phyloP scores from a whole-genome alignment of 1,139 yeast genomes.

The Diutina ranongensis region DNA sequence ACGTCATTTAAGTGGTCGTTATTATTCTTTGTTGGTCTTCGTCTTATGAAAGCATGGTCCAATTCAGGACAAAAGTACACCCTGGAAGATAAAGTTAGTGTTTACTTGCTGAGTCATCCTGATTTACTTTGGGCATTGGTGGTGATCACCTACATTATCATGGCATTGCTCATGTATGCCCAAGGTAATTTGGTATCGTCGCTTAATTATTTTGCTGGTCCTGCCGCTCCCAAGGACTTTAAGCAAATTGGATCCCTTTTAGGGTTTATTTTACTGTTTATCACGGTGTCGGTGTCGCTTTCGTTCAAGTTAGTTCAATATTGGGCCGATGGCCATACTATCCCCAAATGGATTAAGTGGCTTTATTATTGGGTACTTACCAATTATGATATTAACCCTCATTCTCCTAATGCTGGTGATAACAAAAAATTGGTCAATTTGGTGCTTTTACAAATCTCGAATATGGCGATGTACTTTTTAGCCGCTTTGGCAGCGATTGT shows the following conservation, averaged over 20 bases:
- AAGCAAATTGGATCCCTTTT: conserved; percentile 17
- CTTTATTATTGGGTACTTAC: conserved; percentile 16
- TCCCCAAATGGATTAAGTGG: conserved; percentile 28
- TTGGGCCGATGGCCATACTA: conserved; percentile 24
- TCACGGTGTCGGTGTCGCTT: conserved; percentile 28
- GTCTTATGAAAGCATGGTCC: conserved; percentile 77
- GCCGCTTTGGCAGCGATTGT: neutral
- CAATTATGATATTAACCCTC: neutral
- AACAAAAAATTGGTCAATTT: neutral
- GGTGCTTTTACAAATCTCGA: neutral
- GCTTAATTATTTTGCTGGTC: neutral
- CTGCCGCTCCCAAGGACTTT: conserved; percentile 8
- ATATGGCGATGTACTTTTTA: neutral
- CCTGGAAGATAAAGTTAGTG: conserved; percentile 21
- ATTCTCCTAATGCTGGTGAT: neutral
- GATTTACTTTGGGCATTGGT: conserved; percentile 39
- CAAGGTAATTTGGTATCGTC: conserved; percentile 16
- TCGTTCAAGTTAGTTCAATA: conserved; percentile 51
- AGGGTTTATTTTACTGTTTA: conserved; percentile 30
- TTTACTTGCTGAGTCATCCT: conserved; percentile 29
- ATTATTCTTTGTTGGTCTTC: conserved; percentile 26
- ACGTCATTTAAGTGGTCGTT: conserved; percentile 10
- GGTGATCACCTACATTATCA: conserved; percentile 24
- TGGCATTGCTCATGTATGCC: conserved; percentile 15
- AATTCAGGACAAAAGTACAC: conserved; percentile 74